Conservation (phyloP, 2,329 filamentous ascomycete species). For the Penicillium sp. region DNA sequence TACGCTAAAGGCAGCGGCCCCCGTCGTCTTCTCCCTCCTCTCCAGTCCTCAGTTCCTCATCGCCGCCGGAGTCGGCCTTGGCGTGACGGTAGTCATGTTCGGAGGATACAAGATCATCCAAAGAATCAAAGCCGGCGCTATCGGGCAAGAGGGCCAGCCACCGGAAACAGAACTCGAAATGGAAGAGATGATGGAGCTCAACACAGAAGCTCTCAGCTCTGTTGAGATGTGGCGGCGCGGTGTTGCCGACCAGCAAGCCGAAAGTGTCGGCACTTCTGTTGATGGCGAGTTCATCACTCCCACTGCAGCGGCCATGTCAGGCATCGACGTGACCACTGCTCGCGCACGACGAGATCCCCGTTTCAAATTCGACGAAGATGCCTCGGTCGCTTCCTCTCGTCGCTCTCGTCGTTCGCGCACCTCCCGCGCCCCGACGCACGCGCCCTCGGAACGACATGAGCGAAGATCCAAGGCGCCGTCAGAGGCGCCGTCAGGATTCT, state of each 20-base stretch:
- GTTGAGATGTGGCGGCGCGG: slow-evolving; percentile 65
- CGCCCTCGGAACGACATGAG: slow-evolving; percentile 19
- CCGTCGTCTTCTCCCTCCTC: slow-evolving; percentile 80
- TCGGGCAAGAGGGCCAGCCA: slow-evolving; percentile 10
- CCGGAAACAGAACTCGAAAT: slow-evolving; percentile 32
- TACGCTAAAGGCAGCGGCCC: slow-evolving; percentile 75
- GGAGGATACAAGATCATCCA: slow-evolving; percentile 98
- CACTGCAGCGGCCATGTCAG: slow-evolving; percentile 51
- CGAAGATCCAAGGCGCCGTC: slow-evolving; percentile 19
- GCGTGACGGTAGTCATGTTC: slow-evolving; percentile 92
- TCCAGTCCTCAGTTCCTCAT: slow-evolving; percentile 93
- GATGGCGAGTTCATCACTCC: slow-evolving; percentile 67
- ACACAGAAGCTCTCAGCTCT: slow-evolving; percentile 51
- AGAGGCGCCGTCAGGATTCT: slow-evolving; percentile 21
- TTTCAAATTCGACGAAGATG: slow-evolving; percentile 38
- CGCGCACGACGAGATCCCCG: slow-evolving; percentile 32
- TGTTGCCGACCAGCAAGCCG: slow-evolving; percentile 57
- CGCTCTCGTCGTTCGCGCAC: slow-evolving; percentile 35
- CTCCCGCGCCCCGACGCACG: slow-evolving; percentile 18
- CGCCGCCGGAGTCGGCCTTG: slow-evolving; percentile 81
- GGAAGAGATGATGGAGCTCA: slow-evolving; percentile 58
- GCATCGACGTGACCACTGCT: slow-evolving; percentile 40
- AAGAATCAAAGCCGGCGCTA: slow-evolving; percentile 58
- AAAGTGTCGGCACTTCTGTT: slow-evolving; percentile 58
- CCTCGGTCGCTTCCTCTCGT: slow-evolving; percentile 37